Evolutionary conservation across 805 yeast genomes (phyloP).

Genomic region (Scheffersomyces lignosus): DNA sequence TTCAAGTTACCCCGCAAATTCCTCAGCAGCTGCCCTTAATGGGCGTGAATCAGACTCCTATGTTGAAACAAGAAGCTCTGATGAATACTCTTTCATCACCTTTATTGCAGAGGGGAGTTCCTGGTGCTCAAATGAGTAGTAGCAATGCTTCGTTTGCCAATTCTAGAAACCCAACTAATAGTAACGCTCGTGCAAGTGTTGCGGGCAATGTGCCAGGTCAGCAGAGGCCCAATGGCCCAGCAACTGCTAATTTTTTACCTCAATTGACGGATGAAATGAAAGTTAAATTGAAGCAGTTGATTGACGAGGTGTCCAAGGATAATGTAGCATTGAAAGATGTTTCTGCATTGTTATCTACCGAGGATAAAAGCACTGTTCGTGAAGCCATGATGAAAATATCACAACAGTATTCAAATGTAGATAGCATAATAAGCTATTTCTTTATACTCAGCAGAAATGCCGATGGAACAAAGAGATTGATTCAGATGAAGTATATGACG

Average conservation of each 20-base stretch:
- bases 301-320: constrained; percentile 67
- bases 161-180: neutral
- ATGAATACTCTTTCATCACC: constrained; percentile 18
- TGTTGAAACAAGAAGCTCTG: constrained; percentile 15
- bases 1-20: neutral
- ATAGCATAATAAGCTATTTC: constrained; percentile 75
- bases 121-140: constrained; percentile 6
- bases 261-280: constrained; percentile 60
- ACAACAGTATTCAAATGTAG: constrained; percentile 66
- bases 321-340: constrained; percentile 68
- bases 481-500: constrained; percentile 78
- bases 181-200: constrained; percentile 1
- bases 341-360: constrained; percentile 57
- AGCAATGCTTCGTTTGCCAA: constrained; percentile 2
- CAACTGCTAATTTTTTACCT: constrained; percentile 24
- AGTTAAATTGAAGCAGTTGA: constrained; percentile 57
- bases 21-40: constrained; percentile 20
- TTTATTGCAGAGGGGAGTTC: constrained; percentile 14
- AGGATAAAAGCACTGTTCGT: constrained; percentile 62
- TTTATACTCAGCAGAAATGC: constrained; percentile 72
- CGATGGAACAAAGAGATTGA: constrained; percentile 72
- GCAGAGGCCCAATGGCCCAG: too few relatives aligned
- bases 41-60: constrained; percentile 9
- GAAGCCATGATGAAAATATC: constrained; percentile 54
- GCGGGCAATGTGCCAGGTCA: too few relatives aligned